These are phyloP conservation scores for Psidium friedrichsthalianum DNA, from an alignment of 345 rosid species.

Conservation along the genomic window DNA sequence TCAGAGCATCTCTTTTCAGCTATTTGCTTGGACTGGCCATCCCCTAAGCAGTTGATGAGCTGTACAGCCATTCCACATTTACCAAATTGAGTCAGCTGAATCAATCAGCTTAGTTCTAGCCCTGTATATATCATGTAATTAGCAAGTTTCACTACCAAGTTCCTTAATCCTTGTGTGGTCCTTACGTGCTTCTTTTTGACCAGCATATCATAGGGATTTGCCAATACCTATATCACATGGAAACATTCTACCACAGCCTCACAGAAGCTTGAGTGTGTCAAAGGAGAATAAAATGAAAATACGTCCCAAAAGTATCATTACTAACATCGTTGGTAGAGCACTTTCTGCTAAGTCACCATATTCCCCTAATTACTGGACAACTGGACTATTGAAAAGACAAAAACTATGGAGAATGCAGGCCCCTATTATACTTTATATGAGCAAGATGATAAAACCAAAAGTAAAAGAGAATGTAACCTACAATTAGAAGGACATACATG, in stretches of 20 bases:
- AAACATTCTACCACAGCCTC: background rate
- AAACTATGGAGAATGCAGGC: background rate
- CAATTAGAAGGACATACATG: slow-evolving; percentile 37
- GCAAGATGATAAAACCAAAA: background rate
- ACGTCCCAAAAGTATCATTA: background rate
- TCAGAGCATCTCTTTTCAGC: background rate
- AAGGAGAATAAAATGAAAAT: background rate
- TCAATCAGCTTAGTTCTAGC: background rate
- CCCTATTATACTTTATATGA: background rate
- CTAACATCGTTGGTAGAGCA: background rate
- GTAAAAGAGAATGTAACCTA: background rate
- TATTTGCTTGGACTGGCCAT: background rate
- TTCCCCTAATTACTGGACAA: background rate
- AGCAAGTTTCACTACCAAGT: background rate
- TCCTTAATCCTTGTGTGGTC: background rate
- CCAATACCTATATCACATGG: background rate
- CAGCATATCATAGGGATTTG: background rate
- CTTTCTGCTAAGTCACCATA: background rate
- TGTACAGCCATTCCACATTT: background rate
- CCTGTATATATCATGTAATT: background rate
- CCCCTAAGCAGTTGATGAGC: background rate
- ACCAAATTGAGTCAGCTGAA: background rate
- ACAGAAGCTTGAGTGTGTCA: background rate
- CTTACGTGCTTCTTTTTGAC: background rate
- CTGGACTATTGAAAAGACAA: background rate